phyloP scores from a whole-genome alignment of 192 early-diverging fungal species.

The Podochytrium sp. region DNA sequence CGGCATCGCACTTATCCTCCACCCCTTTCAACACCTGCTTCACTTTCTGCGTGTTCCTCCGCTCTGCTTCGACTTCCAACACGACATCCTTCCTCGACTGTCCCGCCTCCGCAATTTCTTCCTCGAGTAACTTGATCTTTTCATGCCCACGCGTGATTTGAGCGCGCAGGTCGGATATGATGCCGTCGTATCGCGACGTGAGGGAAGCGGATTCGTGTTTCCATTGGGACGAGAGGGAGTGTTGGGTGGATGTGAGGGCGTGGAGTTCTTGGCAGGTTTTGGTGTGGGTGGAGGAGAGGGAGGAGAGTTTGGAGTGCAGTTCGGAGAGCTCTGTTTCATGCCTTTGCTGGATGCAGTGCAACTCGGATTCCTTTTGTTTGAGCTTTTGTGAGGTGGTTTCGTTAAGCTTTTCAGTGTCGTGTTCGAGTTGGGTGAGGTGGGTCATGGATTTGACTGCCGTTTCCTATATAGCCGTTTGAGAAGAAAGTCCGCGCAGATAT shows the following conservation, averaged over 20 bases:
- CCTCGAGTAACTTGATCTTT: constrained; percentile 37
- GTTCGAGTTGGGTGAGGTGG: constrained; percentile 42
- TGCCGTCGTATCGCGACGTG: constrained; percentile 30
- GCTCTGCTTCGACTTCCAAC: constrained; percentile 42
- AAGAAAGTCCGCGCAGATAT: background rate
- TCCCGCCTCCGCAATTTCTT: background rate
- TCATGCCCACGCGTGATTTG: constrained; percentile 15
- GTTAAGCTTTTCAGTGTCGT: constrained; percentile 39
- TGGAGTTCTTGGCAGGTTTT: constrained; percentile 49
- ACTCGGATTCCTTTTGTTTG: constrained; percentile 30
- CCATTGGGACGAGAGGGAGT: constrained; percentile 25
- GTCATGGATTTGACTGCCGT: constrained; percentile 34
- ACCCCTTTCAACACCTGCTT: constrained; percentile 19
- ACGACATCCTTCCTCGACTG: constrained; percentile 30
- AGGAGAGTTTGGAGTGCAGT: constrained; percentile 39
- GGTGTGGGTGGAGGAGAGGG: constrained; percentile 41
- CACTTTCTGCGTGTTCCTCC: constrained; percentile 16
- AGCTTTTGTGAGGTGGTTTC: constrained; percentile 22
- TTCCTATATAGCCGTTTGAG: constrained; percentile 23
- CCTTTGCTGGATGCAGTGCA: constrained; percentile 19
- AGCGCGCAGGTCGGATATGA: constrained; percentile 29
- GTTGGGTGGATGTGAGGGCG: constrained; percentile 44
- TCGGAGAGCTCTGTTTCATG: constrained; percentile 41
- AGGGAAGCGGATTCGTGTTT: constrained; percentile 37
- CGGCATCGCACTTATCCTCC: constrained; percentile 37